Evolutionary conservation across 306 rosid genomes (phyloP).

Genomic region (Quercus engelmannii): DNA sequence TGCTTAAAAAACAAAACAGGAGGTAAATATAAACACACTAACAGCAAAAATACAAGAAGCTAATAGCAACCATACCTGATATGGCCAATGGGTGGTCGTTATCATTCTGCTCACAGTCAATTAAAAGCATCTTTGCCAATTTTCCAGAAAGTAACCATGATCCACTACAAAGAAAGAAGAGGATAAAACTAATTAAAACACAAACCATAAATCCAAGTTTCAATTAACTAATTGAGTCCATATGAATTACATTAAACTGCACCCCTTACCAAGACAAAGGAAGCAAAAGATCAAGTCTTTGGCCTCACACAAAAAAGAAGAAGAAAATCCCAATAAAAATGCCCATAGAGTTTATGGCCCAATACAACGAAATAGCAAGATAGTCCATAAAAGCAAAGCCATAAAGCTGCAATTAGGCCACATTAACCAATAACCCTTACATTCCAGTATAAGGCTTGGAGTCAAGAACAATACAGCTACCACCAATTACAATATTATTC

Average conservation of each 20-base stretch:
- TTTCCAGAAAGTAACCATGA: conserved; percentile 88
- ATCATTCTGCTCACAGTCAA: conserved; percentile 80
- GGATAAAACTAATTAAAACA: conserved; percentile 6
- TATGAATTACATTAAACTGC: not conserved
- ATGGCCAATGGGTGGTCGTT: conserved; percentile 57
- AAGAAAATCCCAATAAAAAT: not conserved
- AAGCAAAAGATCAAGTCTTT: not conserved
- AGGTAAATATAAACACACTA: conserved; percentile 3
- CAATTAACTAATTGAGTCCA: not conserved
- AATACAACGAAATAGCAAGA: not conserved
- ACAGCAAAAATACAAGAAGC: conserved; percentile 15
- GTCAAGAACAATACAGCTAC: not conserved
- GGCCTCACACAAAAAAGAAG: not conserved
- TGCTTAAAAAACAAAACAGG: conserved; percentile 1
- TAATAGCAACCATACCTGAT: conserved; percentile 49
- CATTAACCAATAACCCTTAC: not conserved
- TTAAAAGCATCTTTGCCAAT: conserved; percentile 71
- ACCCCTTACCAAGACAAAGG: not conserved
- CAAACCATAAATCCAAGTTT: not conserved
- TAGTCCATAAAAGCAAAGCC: not conserved
- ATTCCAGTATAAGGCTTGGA: not conserved
- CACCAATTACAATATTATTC: not conserved
- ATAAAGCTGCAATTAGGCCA: not conserved
- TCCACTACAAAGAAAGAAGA: conserved; percentile 48
- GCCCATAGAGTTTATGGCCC: not conserved